Conservation (phyloP, 2,329 filamentous ascomycete species). For the Onygena corvina region DNA sequence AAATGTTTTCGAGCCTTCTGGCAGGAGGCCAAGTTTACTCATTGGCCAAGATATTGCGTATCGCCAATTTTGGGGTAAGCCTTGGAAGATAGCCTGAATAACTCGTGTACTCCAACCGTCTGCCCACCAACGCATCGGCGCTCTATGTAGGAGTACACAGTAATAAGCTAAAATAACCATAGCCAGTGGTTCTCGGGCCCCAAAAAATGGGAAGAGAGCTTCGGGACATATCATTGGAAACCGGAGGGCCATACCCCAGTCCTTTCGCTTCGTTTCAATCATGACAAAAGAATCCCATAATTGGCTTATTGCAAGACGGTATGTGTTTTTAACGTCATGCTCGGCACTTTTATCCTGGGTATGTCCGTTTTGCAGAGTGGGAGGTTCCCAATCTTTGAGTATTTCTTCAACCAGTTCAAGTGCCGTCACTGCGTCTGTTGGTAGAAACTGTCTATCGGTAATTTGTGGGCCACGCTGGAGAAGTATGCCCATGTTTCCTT, state of each 20-base stretch:
- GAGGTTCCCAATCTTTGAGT: slow-evolving; percentile 3
- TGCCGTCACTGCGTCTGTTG: slow-evolving; percentile 8
- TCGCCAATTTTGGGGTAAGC: slow-evolving; percentile 10
- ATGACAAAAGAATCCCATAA: slow-evolving; percentile 16
- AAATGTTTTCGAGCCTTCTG: too few relatives aligned
- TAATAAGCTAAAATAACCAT: slow-evolving; percentile 30
- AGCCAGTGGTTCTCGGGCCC: slow-evolving; percentile 23
- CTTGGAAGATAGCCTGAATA: slow-evolving; percentile 11
- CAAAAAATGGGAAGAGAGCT: slow-evolving; percentile 22
- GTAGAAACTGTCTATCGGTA: slow-evolving; percentile 13
- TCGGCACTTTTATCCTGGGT: neutral
- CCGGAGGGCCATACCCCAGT: slow-evolving; percentile 14
- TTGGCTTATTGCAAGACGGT: slow-evolving; percentile 11
- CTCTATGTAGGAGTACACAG: slow-evolving; percentile 23
- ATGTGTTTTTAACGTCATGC: neutral
- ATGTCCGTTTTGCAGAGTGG: neutral
- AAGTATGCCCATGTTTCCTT: slow-evolving; percentile 12
- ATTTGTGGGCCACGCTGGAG: slow-evolving; percentile 14
- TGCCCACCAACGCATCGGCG: slow-evolving; percentile 16
- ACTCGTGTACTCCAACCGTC: slow-evolving; percentile 15
- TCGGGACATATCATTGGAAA: slow-evolving; percentile 14
- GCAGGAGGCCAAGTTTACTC: slow-evolving; percentile 5
- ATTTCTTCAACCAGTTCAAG: slow-evolving; percentile 13
- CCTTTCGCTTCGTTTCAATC: slow-evolving; percentile 13
- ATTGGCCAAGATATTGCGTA: slow-evolving; percentile 14